phyloP scores from a whole-genome alignment of 257 asterid species.

The Ligustrum vulgare region DNA sequence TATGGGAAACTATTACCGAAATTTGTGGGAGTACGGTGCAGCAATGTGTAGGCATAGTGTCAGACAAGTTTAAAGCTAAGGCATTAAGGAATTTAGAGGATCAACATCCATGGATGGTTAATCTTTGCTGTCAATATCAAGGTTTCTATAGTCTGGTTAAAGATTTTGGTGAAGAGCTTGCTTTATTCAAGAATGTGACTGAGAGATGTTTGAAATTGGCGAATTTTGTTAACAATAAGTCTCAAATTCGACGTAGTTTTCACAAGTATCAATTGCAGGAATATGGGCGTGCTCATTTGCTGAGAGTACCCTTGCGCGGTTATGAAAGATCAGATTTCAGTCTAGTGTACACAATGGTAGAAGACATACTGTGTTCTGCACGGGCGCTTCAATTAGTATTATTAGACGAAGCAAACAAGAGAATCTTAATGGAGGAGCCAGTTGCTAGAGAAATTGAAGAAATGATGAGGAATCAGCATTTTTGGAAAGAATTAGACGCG shows the following conservation, averaged over 20 bases:
- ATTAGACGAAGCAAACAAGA: conserved; percentile 72
- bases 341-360: conserved; percentile 55
- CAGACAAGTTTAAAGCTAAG: conserved; percentile 84
- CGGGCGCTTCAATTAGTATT: conserved; percentile 78
- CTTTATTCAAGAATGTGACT: conserved; percentile 64
- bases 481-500: conserved; percentile 91
- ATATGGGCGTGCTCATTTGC: conserved; percentile 66
- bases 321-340: conserved; percentile 60
- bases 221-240: conserved; percentile 61
- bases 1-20: conserved; percentile 82
- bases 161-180: conserved; percentile 80
- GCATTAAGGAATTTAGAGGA: conserved; percentile 76
- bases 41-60: conserved; percentile 86
- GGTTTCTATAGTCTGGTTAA: conserved; percentile 70
- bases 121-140: conserved; percentile 81
- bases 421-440: conserved; percentile 59
- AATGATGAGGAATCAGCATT: conserved; percentile 84
- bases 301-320: conserved; percentile 53
- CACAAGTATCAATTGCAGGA: conserved; percentile 88
- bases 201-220: conserved; percentile 73
- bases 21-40: conserved; percentile 66
- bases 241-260: conserved; percentile 66
- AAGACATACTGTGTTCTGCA: conserved; percentile 83
- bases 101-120: conserved; percentile 95
- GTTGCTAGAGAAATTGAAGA: conserved; percentile 74